A percentile compares a stretch with the other conserved stretches of the same genome.
These are phyloP conservation scores for Nakazawaea anatomiae DNA, from an alignment of 805 yeast species.

Conservation along the genomic window DNA sequence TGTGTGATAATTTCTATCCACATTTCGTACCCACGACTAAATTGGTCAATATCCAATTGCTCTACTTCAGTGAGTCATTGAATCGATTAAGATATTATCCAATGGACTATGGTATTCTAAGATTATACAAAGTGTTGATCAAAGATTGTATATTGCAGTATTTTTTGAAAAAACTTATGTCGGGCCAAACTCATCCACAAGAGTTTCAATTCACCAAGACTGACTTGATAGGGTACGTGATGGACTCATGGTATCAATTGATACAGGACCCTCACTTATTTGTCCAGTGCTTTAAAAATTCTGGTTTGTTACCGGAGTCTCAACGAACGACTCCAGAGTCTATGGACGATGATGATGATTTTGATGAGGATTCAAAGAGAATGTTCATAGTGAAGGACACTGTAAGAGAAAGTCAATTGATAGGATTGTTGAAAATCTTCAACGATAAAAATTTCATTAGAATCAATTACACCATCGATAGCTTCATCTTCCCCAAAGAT, in stretches of 20 bases:
- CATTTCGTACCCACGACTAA: slow-evolving; percentile 28
- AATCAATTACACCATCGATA: slow-evolving; percentile 18
- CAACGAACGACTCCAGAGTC: neutral
- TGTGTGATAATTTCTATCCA: slow-evolving; percentile 27
- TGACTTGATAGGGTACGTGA: slow-evolving; percentile 19
- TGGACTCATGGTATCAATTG: slow-evolving; percentile 14
- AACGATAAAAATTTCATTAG: slow-evolving; percentile 13
- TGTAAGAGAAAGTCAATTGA: slow-evolving; percentile 19
- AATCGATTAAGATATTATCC: slow-evolving; percentile 21
- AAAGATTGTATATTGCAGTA: slow-evolving; percentile 16
- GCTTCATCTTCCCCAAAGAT: slow-evolving; percentile 29
- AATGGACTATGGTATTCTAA: slow-evolving; percentile 25
- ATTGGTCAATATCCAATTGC: slow-evolving; percentile 21
- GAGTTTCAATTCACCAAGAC: slow-evolving; percentile 14
- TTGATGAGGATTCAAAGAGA: neutral
- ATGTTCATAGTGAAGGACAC: slow-evolving; percentile 12
- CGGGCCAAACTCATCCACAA: slow-evolving; percentile 2
- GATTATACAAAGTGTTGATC: slow-evolving; percentile 25
- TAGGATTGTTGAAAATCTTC: slow-evolving; percentile 17
- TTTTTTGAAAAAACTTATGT: slow-evolving; percentile 10
- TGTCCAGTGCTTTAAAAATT: slow-evolving; percentile 17
- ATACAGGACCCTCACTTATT: slow-evolving; percentile 4
- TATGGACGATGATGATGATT: neutral
- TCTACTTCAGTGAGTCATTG: slow-evolving; percentile 21
- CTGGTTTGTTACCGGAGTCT: slow-evolving; percentile 15